Percentiles rank a stretch among this genome's conserved stretches.
phyloP scores from a whole-genome alignment of 805 yeast genomes.

The Sugiyamaella valdiviana region DNA sequence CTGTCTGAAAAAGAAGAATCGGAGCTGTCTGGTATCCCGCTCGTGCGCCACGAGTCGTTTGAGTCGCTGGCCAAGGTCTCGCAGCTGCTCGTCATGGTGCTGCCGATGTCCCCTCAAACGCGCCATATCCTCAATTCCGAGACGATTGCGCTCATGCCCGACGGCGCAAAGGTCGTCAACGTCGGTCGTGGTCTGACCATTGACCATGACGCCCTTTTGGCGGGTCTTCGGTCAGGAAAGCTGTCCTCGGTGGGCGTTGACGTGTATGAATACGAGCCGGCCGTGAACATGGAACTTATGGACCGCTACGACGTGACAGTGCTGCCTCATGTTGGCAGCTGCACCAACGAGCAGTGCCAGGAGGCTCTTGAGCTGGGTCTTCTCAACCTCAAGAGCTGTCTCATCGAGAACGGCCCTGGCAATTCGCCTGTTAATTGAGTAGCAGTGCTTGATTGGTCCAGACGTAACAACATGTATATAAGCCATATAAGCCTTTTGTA shows the following conservation, averaged over 20 bases:
- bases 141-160: constrained; percentile 42
- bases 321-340: constrained; percentile 69
- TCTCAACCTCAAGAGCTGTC: constrained; percentile 39
- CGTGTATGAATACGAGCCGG: constrained; percentile 62
- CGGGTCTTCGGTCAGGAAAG: constrained; percentile 54
- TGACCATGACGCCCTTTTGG: constrained; percentile 58
- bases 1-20: constrained; percentile 32
- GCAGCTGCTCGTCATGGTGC: constrained; percentile 58
- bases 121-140: constrained; percentile 45
- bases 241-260: constrained; percentile 66
- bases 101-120: constrained; percentile 61
- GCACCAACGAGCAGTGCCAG: constrained; percentile 35
- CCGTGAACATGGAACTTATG: constrained; percentile 43
- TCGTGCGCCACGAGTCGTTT: constrained; percentile 42
- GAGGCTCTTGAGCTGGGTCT: constrained; percentile 46
- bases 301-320: constrained; percentile 57
- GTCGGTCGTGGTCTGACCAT: constrained; percentile 70
- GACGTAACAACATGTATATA: no score
- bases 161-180: constrained; percentile 59
- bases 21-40: constrained; percentile 38
- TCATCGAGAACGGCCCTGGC: constrained; percentile 11
- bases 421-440: constrained; percentile 12
- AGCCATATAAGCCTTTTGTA: no score
- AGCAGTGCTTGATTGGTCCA: not conserved
- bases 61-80: constrained; percentile 36